Percentiles rank a stretch among this genome's conserved stretches.
Conservation (phyloP, 768 basidiomycete species). For the Suillus subaureus region DNA sequence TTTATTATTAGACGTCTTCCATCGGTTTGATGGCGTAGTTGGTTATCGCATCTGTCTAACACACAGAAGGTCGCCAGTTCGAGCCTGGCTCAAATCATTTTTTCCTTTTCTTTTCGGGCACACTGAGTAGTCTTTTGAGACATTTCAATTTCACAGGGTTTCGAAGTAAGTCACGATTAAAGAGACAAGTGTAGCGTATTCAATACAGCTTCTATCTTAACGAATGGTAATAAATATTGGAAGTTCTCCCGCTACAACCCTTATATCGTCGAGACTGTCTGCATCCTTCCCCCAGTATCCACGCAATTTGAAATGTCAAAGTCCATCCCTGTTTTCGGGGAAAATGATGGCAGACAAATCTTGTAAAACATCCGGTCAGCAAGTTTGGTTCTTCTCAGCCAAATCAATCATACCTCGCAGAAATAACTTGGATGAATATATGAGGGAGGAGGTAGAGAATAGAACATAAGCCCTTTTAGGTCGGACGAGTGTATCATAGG, state of each 20-base stretch:
- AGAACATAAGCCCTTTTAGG: neutral
- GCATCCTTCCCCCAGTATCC: neutral
- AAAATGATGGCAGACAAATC: neutral
- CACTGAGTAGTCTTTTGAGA: too few species aligned
- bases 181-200: neutral
- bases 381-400: neutral
- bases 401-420: neutral
- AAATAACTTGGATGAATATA: neutral
- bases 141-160: too few species aligned
- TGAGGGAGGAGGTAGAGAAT: neutral
- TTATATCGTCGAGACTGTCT: neutral
- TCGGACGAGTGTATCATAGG: conserved; percentile 46
- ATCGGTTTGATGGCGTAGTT: conserved; percentile 67
- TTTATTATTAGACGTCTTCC: neutral
- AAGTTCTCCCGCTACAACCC: neutral
- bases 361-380: neutral
- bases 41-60: conserved; percentile 86
- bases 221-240: neutral
- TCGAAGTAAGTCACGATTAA: neutral
- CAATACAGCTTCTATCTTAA: neutral
- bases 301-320: neutral
- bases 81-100: conserved; percentile 55
- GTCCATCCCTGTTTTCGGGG: neutral
- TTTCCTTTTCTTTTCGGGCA: neutral
- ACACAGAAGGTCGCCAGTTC: conserved; percentile 79